Evolutionary conservation across 129 eudicot species (phyloP), one percentile per base, ranked within the genome.

Genomic region (Dittrichia graveolens): DNA sequence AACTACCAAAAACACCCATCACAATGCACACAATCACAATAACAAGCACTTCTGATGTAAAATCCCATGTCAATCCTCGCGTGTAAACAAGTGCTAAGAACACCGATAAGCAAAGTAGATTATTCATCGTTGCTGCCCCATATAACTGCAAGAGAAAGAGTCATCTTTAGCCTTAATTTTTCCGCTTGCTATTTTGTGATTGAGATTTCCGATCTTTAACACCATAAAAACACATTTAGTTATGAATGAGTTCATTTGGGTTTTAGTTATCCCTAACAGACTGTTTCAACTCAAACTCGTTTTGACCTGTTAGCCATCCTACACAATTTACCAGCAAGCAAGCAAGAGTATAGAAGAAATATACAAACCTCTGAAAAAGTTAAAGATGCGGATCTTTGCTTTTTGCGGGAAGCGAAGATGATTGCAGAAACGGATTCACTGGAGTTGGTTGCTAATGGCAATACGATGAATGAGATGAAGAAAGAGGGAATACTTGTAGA

Each of bases 391-490:
- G 99, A 89, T 82, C 92, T 80, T 65, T 74, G 70, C 74, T 81
- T 95, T 78, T 95, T 95, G 65, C 97, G 79, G 61, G 76, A 85
- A 50, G 99, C 96, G 72, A 88, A 95, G 50, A 88, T 90, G 67
- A 95, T 81, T 10, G 99, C 97, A 0, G 99, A 91, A 4, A 91
- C 97, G 0, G 99, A 91, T 83, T 95, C 99, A 66, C 97, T 86
- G 11, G 99, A 95, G 80, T 91, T 95, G 41, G 97, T 95, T 50
- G 87, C 99, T 48, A 95, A 53, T 7, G 97, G 99, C 52, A 95
- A 80, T 44, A 83, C 85, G 35, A 95, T 81, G 73, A 95, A 95
- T 12, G 99, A 95, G 75, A 95, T 88, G 82, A 95, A 95, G 78
- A 95, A 95, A 38, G 96, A 63, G 15, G 99, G 99, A 14, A 91